Evolutionary conservation across 2,329 filamentous ascomycete species (phyloP), one percentile per base, ranked within the genome.

Genomic region (Trichoderma koningii): DNA sequence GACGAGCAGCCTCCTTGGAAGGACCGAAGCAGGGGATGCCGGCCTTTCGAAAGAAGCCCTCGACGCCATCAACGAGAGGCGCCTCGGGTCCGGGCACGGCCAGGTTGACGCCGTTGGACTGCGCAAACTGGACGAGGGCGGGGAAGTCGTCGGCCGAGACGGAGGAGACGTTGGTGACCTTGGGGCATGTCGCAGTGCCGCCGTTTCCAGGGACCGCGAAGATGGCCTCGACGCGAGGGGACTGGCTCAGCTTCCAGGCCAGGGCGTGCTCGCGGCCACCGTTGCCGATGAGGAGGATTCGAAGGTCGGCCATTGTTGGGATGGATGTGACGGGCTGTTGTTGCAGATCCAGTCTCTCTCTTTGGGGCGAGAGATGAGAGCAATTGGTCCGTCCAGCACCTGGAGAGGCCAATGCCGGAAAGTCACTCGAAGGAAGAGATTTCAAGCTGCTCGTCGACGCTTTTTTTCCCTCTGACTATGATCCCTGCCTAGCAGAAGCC

Each of bases 201-300:
- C 94, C 94, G 78, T 98, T 98, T 68, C 94, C 94, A 15, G 87
- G 87, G 51, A 87, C 85, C 50, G 81, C 85, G 70, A 85, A 82
- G 74, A 98, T 94, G 71, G 87, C 84, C 72, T 92, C 87, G 67
- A 97, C 91, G 52, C 84, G 83, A 48, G 88, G 82, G 17, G 93
- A 97, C 76, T 96, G 90, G 73, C 89, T 87, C 68, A 98, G 83
- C 80, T 96, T 97, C 93, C 93, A 98, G 48, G 93, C 93, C 68
- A 97, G 85, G 53, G 93, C 92, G 79, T 98, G 93, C 80, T 99
- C 95, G 72, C 95, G 89, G 71, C 94, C 95, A 70, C 95, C 95
- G 75, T 94, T 96, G 73, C 95, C 94, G 70, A 98, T 88, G 68
- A 98, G 87, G 68, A 98, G 88, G 71, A 97, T 84, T 71, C 88